Percentiles rank a stretch among this genome's conserved stretches.
These are phyloP conservation scores for Monosporascus sp. DNA, from an alignment of 2,329 filamentous ascomycete species.

Conservation along the genomic window DNA sequence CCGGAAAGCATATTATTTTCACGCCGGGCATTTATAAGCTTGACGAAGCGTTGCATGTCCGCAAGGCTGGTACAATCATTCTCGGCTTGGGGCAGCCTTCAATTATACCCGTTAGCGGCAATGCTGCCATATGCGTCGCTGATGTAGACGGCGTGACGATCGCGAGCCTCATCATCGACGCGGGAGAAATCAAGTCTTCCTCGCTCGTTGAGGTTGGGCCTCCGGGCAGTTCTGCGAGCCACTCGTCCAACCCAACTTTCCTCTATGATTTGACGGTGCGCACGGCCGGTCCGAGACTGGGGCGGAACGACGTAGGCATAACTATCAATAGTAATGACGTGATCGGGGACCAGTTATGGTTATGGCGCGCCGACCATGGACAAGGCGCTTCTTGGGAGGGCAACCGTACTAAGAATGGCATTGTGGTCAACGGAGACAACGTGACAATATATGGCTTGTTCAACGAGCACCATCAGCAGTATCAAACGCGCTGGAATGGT, in stretches of 20 bases:
- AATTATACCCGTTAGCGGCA: slow-evolving; percentile 22
- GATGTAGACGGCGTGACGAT: slow-evolving; percentile 28
- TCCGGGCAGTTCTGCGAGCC: slow-evolving; percentile 14
- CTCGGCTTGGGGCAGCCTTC: slow-evolving; percentile 26
- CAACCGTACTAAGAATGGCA: slow-evolving; percentile 26
- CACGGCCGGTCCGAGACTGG: slow-evolving; percentile 19
- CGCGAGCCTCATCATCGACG: slow-evolving; percentile 28
- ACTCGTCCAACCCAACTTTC: slow-evolving; percentile 24
- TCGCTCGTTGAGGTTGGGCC: slow-evolving; percentile 25
- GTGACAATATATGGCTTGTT: slow-evolving; percentile 29
- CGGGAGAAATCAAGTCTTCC: slow-evolving; percentile 19
- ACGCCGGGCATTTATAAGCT: slow-evolving; percentile 27
- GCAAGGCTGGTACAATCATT: slow-evolving; percentile 21
- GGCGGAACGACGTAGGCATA: slow-evolving; percentile 24
- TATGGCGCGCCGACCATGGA: slow-evolving; percentile 30
- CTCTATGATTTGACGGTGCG: slow-evolving; percentile 29
- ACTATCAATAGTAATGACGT: slow-evolving; percentile 26
- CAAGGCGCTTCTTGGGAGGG: slow-evolving; percentile 23
- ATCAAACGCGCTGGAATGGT: slow-evolving; percentile 30
- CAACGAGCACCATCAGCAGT: slow-evolving; percentile 29
- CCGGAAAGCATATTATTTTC: slow-evolving; percentile 25
- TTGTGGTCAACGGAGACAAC: slow-evolving; percentile 26
- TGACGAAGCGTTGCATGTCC: slow-evolving; percentile 20
- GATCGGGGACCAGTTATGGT: slow-evolving; percentile 28
- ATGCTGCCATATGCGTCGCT: slow-evolving; percentile 19